Evolutionary conservation across 148 eudicot species (phyloP).

Genomic region (Spergularia bocconei): DNA sequence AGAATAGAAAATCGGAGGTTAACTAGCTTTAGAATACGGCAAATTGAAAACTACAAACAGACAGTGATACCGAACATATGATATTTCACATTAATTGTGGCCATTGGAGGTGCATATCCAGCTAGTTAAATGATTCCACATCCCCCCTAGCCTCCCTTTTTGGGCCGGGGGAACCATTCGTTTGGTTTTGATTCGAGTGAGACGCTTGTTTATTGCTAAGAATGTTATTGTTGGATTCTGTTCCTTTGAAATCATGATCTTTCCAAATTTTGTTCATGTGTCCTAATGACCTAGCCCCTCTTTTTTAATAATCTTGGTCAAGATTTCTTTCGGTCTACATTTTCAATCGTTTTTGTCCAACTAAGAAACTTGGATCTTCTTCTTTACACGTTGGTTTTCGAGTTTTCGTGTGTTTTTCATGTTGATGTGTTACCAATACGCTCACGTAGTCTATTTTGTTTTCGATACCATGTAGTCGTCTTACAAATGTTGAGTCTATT

Average conservation of each 20-base stretch:
- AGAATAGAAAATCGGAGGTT: background rate
- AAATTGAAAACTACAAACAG: background rate
- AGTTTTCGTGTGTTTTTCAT: no score
- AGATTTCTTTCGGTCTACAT: background rate
- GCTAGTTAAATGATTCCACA: slow-evolving; percentile 7
- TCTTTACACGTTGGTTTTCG: no score
- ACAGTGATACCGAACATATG: background rate
- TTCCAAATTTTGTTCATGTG: slow-evolving; percentile 5
- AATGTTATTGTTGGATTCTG: background rate
- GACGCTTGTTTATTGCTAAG: background rate
- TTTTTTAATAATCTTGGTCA: background rate
- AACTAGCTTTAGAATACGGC: background rate
- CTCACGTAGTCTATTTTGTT: no score
- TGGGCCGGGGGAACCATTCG: background rate
- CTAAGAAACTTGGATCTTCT: no score
- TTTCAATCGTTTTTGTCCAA: background rate
- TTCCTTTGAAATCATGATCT: background rate
- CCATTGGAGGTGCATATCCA: slow-evolving; percentile 10
- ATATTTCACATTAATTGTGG: background rate
- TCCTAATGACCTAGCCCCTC: background rate
- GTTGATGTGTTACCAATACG: no score
- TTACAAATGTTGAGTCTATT: no score
- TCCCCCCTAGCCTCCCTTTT: background rate
- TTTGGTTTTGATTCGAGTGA: slow-evolving; percentile 14
- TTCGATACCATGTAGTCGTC: no score